Evolutionary conservation across 1,284 basidiomycete species (phyloP).

Genomic region (Clitocybe nebularis): DNA sequence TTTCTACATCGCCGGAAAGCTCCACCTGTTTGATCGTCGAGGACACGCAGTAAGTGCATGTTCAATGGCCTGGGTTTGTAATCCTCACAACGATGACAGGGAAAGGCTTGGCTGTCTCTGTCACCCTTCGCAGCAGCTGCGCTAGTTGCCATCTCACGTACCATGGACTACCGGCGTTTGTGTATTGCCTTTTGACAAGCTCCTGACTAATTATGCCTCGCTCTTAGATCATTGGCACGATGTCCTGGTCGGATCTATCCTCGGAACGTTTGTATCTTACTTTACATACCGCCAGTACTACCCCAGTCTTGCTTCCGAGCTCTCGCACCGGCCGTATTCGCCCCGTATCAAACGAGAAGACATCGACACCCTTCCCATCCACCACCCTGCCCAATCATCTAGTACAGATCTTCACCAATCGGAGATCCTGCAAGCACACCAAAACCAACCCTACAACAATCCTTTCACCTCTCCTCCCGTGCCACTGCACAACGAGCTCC

Average conservation of each 20-base stretch:
- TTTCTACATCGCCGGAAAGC: conserved; percentile 87
- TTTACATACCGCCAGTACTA: conserved; percentile 84
- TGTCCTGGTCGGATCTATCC: conserved; percentile 73
- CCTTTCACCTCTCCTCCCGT: conserved; percentile 7
- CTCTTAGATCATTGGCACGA: conserved; percentile 85
- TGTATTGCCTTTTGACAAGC: conserved; percentile 9
- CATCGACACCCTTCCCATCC: conserved; percentile 36
- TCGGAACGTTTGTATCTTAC: conserved; percentile 74
- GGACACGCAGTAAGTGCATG: conserved; percentile 65
- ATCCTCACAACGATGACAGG: conserved; percentile 32
- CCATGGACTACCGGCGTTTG: conserved; percentile 85
- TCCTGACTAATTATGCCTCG: neutral
- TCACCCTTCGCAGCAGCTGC: conserved; percentile 77
- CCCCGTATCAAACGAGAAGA: conserved; percentile 59
- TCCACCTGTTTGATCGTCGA: conserved; percentile 83
- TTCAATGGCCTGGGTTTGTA: neutral
- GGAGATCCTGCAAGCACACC: conserved; percentile 8
- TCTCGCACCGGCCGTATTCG: conserved; percentile 73
- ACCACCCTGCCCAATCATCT: conserved; percentile 20
- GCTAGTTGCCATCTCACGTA: conserved; percentile 88
- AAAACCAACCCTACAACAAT: conserved; percentile 8
- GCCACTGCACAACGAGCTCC: neutral
- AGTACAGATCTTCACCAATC: conserved; percentile 6
- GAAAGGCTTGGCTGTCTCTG: conserved; percentile 82
- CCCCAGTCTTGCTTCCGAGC: conserved; percentile 52